These are phyloP conservation scores for Stagonosporopsis tanaceti DNA, from an alignment of 2,329 filamentous ascomycete genomes.

Conservation along the genomic window DNA sequence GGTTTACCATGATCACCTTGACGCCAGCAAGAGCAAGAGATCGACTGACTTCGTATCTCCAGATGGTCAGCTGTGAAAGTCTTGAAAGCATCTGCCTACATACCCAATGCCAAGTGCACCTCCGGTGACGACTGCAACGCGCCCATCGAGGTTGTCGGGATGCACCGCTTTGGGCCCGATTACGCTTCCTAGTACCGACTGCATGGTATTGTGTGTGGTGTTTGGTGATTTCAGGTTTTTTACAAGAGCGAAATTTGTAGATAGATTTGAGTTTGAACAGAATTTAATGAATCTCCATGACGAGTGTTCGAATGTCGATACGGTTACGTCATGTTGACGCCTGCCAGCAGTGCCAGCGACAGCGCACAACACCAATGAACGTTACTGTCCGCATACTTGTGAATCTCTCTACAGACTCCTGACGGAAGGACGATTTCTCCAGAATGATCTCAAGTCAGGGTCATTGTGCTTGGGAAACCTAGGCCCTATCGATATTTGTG, in stretches of 20 bases:
- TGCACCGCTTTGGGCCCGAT: constrained; percentile 50
- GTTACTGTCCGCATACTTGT: too few species aligned
- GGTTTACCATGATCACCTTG: constrained; percentile 40
- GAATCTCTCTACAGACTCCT: too few species aligned
- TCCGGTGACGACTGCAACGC: constrained; percentile 51
- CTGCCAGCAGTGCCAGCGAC: too few species aligned
- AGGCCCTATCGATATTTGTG: too few species aligned
- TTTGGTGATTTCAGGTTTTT: not conserved
- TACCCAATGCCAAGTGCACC: constrained; percentile 52
- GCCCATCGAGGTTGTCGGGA: constrained; percentile 42
- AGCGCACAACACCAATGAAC: too few species aligned
- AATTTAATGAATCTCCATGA: not conserved
- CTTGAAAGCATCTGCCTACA: not conserved
- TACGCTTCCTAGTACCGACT: constrained; percentile 50
- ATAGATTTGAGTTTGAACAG: not conserved
- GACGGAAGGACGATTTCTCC: too few species aligned
- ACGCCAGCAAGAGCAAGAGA: constrained; percentile 26
- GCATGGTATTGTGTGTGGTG: constrained; percentile 42
- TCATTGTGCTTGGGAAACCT: too few species aligned
- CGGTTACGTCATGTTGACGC: too few species aligned
- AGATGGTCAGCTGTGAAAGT: not conserved
- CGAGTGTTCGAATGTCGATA: too few species aligned
- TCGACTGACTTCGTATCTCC: constrained; percentile 25
- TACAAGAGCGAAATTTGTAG: too few species aligned
- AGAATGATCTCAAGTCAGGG: too few species aligned